phyloP scores from a whole-genome alignment of 2,329 filamentous ascomycete genomes.

The Pseudogymnoascus sp. region DNA sequence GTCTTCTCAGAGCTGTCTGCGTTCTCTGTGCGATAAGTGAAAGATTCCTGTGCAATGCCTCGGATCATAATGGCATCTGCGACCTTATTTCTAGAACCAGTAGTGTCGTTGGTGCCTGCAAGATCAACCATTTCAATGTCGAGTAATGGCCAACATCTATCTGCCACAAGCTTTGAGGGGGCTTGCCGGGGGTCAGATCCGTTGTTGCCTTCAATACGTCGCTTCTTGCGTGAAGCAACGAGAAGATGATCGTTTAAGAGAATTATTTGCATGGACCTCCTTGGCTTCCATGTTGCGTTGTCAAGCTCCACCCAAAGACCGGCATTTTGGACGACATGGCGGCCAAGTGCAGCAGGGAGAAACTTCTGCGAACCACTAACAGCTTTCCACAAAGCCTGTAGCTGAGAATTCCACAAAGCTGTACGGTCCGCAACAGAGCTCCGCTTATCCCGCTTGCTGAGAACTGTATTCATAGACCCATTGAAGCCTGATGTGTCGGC shows the following conservation, averaged over 20 bases:
- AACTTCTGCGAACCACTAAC: slow-evolving; percentile 99
- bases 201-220: slow-evolving; percentile 62
- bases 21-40: slow-evolving; percentile 88
- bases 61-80: slow-evolving; percentile 86
- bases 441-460: slow-evolving; percentile 70
- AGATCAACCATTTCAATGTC: slow-evolving; percentile 92
- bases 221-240: slow-evolving; percentile 86
- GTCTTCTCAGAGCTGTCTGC: slow-evolving; percentile 70
- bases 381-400: slow-evolving; percentile 83
- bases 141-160: slow-evolving; percentile 86
- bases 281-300: slow-evolving; percentile 92
- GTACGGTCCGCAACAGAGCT: slow-evolving; percentile 74
- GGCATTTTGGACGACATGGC: slow-evolving; percentile 89
- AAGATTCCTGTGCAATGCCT: slow-evolving; percentile 76
- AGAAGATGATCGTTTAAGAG: slow-evolving; percentile 91
- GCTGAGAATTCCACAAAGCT: slow-evolving; percentile 59
- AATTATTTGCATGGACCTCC: slow-evolving; percentile 82
- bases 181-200: slow-evolving; percentile 38
- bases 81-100: slow-evolving; percentile 52
- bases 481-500: slow-evolving; percentile 41
- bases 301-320: slow-evolving; percentile 93
- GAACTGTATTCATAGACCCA: slow-evolving; percentile 42
- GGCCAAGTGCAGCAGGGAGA: slow-evolving; percentile 78
- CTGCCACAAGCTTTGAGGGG: slow-evolving; percentile 75
- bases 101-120: slow-evolving; percentile 55